A percentile compares a stretch with the other conserved stretches of the same genome.
These are phyloP conservation scores for Akanthomyces dipterigenus DNA, from an alignment of 2,329 filamentous ascomycete genomes.

Conservation along the genomic window DNA sequence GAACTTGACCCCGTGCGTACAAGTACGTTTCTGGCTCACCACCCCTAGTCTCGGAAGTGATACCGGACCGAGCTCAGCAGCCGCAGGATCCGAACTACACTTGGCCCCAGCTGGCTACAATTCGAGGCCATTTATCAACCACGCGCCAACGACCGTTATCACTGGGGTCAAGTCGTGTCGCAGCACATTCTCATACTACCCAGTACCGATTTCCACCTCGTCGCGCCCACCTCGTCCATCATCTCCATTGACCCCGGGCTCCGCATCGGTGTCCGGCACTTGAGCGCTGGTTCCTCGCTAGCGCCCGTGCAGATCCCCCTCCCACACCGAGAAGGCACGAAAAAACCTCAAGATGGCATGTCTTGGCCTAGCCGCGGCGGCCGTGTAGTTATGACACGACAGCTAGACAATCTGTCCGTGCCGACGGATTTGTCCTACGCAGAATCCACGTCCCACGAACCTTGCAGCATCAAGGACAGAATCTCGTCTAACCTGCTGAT, in stretches of 20 bases:
- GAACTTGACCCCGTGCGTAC: neutral
- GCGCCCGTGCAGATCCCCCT: neutral
- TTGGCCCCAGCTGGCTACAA: neutral
- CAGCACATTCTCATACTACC: neutral
- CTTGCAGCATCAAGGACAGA: neutral
- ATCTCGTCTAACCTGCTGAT: neutral
- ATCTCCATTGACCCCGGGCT: neutral
- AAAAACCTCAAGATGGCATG: neutral
- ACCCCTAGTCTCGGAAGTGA: neutral
- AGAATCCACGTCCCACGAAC: neutral
- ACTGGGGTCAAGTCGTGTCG: neutral
- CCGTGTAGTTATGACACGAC: neutral
- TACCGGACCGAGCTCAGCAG: neutral
- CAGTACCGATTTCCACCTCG: neutral
- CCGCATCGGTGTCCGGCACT: slow-evolving; percentile 4
- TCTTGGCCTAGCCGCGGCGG: neutral
- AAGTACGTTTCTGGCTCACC: neutral
- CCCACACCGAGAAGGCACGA: slow-evolving; percentile 1
- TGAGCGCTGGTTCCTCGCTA: neutral
- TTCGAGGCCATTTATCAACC: neutral
- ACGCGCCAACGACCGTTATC: neutral
- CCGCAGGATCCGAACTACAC: neutral
- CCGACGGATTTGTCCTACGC: neutral
- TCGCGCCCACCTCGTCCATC: neutral
- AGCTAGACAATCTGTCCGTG: neutral